These are phyloP conservation scores for Alternaria metachromatica DNA, from an alignment of 2,329 filamentous ascomycete species.

Conservation along the genomic window DNA sequence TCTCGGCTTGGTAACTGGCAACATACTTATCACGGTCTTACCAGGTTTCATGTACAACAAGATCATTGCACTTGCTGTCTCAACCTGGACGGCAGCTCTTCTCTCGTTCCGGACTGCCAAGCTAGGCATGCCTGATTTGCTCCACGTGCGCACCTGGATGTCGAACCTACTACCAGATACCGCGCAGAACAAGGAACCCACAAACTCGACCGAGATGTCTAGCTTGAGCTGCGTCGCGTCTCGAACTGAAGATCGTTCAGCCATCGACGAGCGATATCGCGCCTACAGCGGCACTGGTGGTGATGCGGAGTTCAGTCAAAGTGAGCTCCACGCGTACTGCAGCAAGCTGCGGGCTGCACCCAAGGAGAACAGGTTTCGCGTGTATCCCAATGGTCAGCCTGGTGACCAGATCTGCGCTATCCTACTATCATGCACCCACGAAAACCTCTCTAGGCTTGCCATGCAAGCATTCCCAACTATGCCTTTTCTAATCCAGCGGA, in stretches of 20 bases:
- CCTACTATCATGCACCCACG: conserved; percentile 49
- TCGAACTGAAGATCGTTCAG: conserved; percentile 26
- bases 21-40: conserved; percentile 51
- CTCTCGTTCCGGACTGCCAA: conserved; percentile 58
- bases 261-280: conserved; percentile 45
- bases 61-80: conserved; percentile 56
- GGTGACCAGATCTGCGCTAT: conserved; percentile 54
- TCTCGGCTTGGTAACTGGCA: conserved; percentile 57
- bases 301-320: conserved; percentile 58
- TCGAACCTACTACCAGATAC: conserved; percentile 22
- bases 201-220: conserved; percentile 23
- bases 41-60: conserved; percentile 54
- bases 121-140: conserved; percentile 53
- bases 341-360: conserved; percentile 52
- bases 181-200: conserved; percentile 15
- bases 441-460: conserved; percentile 41
- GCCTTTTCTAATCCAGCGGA: conserved; percentile 39
- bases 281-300: conserved; percentile 53
- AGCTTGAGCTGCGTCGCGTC: conserved; percentile 35
- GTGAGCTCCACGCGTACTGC: conserved; percentile 57
- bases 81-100: conserved; percentile 61
- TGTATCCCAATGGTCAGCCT: conserved; percentile 51
- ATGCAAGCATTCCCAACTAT: conserved; percentile 56
- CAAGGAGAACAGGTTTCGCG: conserved; percentile 51
- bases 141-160: conserved; percentile 39